Base-by-base conservation (phyloP, 148 eudicot species). In the Vaccinium vitisidaea region DNA sequence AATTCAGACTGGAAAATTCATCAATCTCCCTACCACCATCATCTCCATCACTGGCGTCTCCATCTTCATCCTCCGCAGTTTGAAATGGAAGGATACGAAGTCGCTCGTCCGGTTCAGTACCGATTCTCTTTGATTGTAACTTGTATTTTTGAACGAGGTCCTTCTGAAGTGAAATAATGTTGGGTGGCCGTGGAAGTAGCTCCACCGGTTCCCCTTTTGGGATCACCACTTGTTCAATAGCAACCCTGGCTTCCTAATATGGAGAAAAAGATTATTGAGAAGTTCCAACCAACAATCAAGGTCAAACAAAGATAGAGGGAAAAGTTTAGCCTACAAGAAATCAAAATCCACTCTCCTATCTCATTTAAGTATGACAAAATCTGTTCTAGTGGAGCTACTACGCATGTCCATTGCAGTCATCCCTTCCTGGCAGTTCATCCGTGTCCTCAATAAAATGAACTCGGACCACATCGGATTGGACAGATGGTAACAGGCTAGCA, bases 141-240 rank as follows among this genome's bases (percentile, higher is more conserved):
- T 91, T 87, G 89, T 94, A 94, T 59, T 91, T 92, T 54, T 86
- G 83, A 84, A 92, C 87, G 73, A 95, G 94, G 86, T 90, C 92
- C 84, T 89, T 91, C 76, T 95, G 98, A 69, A 91, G 94, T 46
- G 88, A 84, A 79, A 94, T 23, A 50, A 95, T 90, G 79, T 92
- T 89, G 46, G 91, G 79, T 79, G 96, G 86, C 87, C 98, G 87
- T 48, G 98, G 96, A 69, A 95, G 90, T 84, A 94, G 88, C 87
- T 95, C 98, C 52, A 93, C 93, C 7, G 94, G 63, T 87, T 95
- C 93, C 46, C 96, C 98, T 86, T 90, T 93, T 23, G 92, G 95
- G 59, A 95, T 95, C 63, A 94, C 98, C 63, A 87, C 85, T 85
- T 88, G 93, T 87, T 95, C 98, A 85, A 95, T 91, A 14, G 98